Base-by-base conservation (phyloP, 805 yeast genomes). In the Kodamaea restingae region DNA sequence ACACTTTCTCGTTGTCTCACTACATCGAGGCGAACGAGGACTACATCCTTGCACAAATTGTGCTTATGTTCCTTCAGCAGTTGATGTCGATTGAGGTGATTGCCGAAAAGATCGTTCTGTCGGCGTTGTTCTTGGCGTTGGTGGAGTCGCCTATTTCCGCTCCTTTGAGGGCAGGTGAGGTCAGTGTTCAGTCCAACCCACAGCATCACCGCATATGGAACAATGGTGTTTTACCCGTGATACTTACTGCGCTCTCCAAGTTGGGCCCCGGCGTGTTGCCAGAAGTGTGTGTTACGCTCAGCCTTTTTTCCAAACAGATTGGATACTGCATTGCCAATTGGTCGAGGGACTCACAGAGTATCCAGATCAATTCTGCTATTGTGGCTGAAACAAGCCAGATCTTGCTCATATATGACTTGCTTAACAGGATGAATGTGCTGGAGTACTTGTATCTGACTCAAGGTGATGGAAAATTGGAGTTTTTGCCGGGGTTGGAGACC, bases 121-220 rank as follows among this genome's bases (percentile, higher is more conserved):
- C 73, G 30, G 95, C 95, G 0, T 58, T 90, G 25, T 64, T 63
- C 41, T 75, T 84, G 40, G 79, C 79, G 3, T 61, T 90, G 29
- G 71, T 80, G 3, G 95, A 88, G 50, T 81, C 93, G 40, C 81
- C 88, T 4, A 70, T 86, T 1, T 82, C 95, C 0, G 60, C 70
- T 18, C 69, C 70, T 2, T 76, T 90, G 29, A 87, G 82, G 53
- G 65, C 71, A 4, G 95, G 95, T 0, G 73, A 73, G 6, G 60
- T 86, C 2, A 64, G 70, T 10, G 73, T 84, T 2, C 70, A 68
- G 27, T 52, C 61, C 1, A 58, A 76, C 3, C 73, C 85, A 0
- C 73, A 75, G 35, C 60, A 84, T 42, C 91, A 88, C 56, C 71
- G 75, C 38, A 65, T 85, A n/a, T 90, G 97, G 97, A 74, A 79